phyloP scores from a whole-genome alignment of 2,329 filamentous ascomycete species.

The Fusarium sp. region DNA sequence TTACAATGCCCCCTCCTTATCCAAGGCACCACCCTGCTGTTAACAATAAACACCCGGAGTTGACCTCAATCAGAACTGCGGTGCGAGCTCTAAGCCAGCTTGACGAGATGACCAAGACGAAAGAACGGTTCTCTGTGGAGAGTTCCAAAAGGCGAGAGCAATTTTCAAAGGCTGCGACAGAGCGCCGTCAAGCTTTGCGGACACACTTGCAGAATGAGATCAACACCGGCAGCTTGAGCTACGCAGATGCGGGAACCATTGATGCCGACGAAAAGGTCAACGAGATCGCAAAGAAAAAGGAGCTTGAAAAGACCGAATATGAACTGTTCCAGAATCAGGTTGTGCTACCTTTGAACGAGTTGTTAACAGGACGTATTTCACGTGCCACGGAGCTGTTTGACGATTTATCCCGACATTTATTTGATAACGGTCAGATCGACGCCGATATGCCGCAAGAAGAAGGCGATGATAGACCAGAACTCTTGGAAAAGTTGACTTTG shows the following conservation, averaged over 20 bases:
- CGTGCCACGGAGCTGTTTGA: conserved; percentile 83
- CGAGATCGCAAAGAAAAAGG: conserved; percentile 78
- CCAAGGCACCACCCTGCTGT: conserved; percentile 95
- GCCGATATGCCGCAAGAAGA: conserved; percentile 91
- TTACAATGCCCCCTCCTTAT: conserved; percentile 93
- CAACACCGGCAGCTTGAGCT: conserved; percentile 80
- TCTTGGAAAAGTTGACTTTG: conserved; percentile 92
- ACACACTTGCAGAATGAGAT: conserved; percentile 84
- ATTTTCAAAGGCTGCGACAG: conserved; percentile 60
- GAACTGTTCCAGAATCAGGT: conserved; percentile 86
- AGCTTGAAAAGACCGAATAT: conserved; percentile 82
- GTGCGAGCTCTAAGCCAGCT: conserved; percentile 82
- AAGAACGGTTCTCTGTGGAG: conserved; percentile 69
- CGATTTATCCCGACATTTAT: conserved; percentile 77
- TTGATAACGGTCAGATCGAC: conserved; percentile 72
- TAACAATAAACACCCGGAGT: conserved; percentile 93
- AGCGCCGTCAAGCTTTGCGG: conserved; percentile 73
- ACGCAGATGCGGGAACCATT: conserved; percentile 83
- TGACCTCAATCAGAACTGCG: conserved; percentile 79
- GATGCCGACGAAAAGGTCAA: conserved; percentile 79
- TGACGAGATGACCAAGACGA: conserved; percentile 75
- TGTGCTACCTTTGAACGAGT: conserved; percentile 83
- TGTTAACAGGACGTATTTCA: conserved; percentile 80
- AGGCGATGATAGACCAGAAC: conserved; percentile 92
- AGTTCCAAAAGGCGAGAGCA: conserved; percentile 71